Evolutionary conservation across 495 filamentous ascomycete genomes (phyloP).

Genomic region (Penicillium antarcticum): DNA sequence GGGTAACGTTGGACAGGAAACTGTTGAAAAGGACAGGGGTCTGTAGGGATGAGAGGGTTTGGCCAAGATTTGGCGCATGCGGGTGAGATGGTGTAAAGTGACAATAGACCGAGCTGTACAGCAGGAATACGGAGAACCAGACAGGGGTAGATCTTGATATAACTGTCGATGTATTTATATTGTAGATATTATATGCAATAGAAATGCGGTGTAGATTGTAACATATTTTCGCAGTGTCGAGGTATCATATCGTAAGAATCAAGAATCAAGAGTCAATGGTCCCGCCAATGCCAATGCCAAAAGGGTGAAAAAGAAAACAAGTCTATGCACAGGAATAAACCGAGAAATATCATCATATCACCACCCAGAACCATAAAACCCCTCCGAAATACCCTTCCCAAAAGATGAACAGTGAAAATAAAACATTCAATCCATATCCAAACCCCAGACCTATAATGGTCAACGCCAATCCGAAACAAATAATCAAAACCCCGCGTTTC

Average conservation of each 20-base stretch:
- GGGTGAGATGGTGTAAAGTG: not conserved
- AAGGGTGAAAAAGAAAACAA: constrained; percentile 7
- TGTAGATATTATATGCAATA: not conserved
- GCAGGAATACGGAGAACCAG: no score
- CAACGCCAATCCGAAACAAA: constrained; percentile 11
- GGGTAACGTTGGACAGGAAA: not conserved
- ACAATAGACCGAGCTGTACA: no score
- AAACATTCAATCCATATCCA: constrained; percentile 3
- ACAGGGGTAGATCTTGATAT: no score
- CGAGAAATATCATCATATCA: constrained; percentile 5
- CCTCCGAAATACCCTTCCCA: constrained; percentile 3
- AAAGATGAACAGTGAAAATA: constrained; percentile 4
- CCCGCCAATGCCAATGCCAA: constrained; percentile 18
- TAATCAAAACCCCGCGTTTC: constrained; percentile 1
- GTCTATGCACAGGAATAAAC: constrained; percentile 22
- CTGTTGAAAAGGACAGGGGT: not conserved
- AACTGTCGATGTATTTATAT: no score
- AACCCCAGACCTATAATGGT: not conserved
- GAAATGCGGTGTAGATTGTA: not conserved
- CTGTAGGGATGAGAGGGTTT: not conserved
- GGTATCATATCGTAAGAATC: constrained; percentile 29
- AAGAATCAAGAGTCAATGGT: constrained; percentile 10
- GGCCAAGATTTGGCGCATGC: not conserved
- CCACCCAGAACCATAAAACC: constrained; percentile 16
- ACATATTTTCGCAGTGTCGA: not conserved